Percentiles rank a stretch among this genome's conserved stretches.
Evolutionary conservation across 176 grass and related monocot species (phyloP).

Genomic region (Oropetium thomaeum): DNA sequence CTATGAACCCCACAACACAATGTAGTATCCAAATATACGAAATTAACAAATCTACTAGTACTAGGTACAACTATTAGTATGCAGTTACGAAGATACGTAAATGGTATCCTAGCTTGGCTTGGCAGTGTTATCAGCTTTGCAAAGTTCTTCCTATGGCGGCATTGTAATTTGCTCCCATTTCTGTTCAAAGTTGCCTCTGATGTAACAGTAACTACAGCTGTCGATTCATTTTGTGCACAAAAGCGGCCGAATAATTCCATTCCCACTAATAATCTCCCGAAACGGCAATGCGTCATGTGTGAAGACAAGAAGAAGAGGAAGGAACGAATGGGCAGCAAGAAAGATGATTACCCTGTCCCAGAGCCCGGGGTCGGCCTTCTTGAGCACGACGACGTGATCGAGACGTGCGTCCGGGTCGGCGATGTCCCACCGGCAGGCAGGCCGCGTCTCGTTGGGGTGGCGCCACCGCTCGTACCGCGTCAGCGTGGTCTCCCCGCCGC

Average conservation of each 20-base stretch:
- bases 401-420: slow-evolving; percentile 72
- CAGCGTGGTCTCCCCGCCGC: slow-evolving; percentile 53
- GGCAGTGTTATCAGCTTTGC: neutral
- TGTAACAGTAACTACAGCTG: neutral
- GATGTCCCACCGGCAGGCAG: slow-evolving; percentile 81
- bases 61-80: too few relatives aligned
- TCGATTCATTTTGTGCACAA: neutral
- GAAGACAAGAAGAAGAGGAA: neutral
- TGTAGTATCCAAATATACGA: too few relatives aligned
- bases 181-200: slow-evolving; percentile 8
- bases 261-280: slow-evolving; percentile 8
- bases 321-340: slow-evolving; percentile 10
- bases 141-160: neutral
- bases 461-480: slow-evolving; percentile 75
- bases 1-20: slow-evolving; percentile 30
- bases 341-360: slow-evolving; percentile 69
- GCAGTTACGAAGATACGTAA: neutral
- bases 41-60: neutral
- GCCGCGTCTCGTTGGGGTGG: slow-evolving; percentile 51
- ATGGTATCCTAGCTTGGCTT: too few relatives aligned
- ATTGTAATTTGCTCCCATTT: neutral
- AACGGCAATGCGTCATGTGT: slow-evolving; percentile 47
- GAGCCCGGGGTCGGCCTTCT: slow-evolving; percentile 72
- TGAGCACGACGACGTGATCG: slow-evolving; percentile 75
- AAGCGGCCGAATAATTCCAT: neutral